Evolutionary conservation across 2,329 filamentous ascomycete genomes (phyloP).

Genomic region (Blumeria hordei): DNA sequence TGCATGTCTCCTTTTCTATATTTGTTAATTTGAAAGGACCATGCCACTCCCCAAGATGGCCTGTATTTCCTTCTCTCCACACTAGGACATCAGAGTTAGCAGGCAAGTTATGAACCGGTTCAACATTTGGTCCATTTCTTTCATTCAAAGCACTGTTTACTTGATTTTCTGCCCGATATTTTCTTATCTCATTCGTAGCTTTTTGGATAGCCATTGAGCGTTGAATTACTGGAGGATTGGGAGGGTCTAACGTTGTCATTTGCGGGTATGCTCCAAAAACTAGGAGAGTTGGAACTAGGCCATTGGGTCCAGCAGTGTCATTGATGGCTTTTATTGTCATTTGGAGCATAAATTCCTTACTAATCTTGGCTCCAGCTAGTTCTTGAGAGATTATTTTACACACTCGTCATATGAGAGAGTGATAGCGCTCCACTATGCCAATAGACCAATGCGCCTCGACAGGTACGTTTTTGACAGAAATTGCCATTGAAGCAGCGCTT

Average conservation of each 20-base stretch:
- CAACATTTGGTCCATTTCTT: not conserved
- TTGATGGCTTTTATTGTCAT: not conserved
- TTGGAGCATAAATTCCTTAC: not conserved
- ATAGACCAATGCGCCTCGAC: not conserved
- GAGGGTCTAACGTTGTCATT: not conserved
- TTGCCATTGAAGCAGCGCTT: not conserved
- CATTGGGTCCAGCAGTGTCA: not conserved
- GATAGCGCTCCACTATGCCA: not conserved
- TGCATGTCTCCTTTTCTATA: not conserved
- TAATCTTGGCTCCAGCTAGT: not conserved
- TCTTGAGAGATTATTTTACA: not conserved
- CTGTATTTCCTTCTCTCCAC: not conserved
- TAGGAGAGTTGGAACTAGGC: not conserved
- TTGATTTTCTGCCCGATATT: not conserved
- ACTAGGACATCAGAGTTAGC: not conserved
- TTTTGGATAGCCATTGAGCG: not conserved
- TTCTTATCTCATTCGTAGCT: not conserved
- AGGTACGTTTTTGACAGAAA: not conserved
- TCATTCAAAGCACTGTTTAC: not conserved
- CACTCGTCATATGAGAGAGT: not conserved
- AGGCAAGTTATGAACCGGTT: not conserved
- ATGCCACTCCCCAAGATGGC: not conserved
- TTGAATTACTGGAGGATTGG: not conserved
- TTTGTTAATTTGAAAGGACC: not conserved
- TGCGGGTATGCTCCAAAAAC: not conserved